These are phyloP conservation scores for Phaffia australis DNA, from an alignment of 768 basidiomycete species.

Conservation along the genomic window DNA sequence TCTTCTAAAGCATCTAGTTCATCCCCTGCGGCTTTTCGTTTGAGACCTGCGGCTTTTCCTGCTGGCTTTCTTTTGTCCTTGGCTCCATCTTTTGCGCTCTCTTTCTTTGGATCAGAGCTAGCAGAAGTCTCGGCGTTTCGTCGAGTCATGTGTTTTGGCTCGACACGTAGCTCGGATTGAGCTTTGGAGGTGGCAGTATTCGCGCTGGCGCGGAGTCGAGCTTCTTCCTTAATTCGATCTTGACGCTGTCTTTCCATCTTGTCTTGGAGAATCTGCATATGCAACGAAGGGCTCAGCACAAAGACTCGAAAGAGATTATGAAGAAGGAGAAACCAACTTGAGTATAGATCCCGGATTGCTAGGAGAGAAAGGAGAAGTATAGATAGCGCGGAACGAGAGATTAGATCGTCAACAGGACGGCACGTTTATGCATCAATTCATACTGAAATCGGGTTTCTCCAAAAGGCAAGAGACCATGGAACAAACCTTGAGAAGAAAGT, in stretches of 20 bases:
- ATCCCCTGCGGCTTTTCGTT: conserved; percentile 15
- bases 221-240: conserved; percentile 32
- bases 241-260: conserved; percentile 53
- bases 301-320: no score
- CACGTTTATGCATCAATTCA: no score
- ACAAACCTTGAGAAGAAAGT: no score
- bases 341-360: no score
- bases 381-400: no score
- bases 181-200: conserved; percentile 27
- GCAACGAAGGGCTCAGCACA: no score
- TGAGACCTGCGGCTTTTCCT: conserved; percentile 27
- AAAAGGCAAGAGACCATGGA: no score
- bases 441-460: no score
- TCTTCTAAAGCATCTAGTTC: conserved; percentile 11
- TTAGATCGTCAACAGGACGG: no score
- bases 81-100: conserved; percentile 24
- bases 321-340: no score
- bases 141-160: conserved; percentile 14
- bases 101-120: conserved; percentile 24
- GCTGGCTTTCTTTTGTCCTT: conserved; percentile 28
- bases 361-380: no score
- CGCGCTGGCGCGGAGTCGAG: conserved; percentile 16
- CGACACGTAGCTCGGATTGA: conserved; percentile 16
- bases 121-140: background rate
- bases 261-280: conserved; percentile 47